Percentiles rank a stretch among this genome's conserved stretches.
Evolutionary conservation across 768 basidiomycete genomes (phyloP).

Genomic region (Tephrocybe sp.): DNA sequence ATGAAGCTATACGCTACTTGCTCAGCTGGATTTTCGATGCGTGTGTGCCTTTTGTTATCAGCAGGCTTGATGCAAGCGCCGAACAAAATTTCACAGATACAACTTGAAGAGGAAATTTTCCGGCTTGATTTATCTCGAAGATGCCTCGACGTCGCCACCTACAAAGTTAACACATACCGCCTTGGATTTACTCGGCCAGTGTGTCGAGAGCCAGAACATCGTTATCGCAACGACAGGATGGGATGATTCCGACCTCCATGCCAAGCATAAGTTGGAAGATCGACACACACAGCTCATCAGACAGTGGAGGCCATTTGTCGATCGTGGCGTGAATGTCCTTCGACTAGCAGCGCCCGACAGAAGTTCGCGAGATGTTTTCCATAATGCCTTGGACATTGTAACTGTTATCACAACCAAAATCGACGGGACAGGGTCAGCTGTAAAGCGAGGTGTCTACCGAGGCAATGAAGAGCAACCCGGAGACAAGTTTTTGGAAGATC

Average conservation of each 20-base stretch:
- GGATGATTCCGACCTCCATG: not conserved
- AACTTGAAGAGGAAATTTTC: not conserved
- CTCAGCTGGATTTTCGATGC: not conserved
- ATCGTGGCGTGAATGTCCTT: not conserved
- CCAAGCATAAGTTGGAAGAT: not conserved
- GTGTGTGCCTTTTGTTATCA: not conserved
- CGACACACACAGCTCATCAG: no score
- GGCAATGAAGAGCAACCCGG: no score
- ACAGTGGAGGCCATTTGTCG: not conserved
- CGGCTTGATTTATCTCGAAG: slow-evolving; percentile 5
- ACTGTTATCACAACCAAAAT: no score
- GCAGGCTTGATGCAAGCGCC: not conserved
- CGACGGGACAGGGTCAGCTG: not conserved
- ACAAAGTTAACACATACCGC: not conserved
- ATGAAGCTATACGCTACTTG: not conserved
- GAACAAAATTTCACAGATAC: not conserved
- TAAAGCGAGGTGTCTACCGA: no score
- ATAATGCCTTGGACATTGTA: not conserved
- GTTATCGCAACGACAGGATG: not conserved
- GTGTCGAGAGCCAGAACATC: not conserved
- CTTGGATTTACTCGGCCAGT: not conserved
- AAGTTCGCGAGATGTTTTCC: not conserved
- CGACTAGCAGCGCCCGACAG: not conserved
- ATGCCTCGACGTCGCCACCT: not conserved
- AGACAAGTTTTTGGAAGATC: no score